Percentiles rank a stretch among this genome's conserved stretches.
These are phyloP conservation scores for Macadamia integrifolia DNA, from an alignment of 164 flowering plant species.

Conservation along the genomic window DNA sequence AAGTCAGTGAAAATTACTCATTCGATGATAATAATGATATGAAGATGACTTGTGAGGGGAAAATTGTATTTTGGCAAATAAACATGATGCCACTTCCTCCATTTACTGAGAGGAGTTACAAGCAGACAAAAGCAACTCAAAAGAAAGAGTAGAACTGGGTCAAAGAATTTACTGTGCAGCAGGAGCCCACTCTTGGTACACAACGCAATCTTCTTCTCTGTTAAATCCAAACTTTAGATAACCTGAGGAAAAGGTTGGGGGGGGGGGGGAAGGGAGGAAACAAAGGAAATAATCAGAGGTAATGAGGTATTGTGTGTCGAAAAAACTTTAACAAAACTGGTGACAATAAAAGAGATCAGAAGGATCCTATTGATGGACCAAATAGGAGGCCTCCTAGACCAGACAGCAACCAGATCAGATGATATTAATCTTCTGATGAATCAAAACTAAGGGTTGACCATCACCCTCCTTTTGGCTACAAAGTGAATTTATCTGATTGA, in stretches of 20 bases:
- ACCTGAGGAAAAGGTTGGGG: conserved; percentile 32
- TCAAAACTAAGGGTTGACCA: no score
- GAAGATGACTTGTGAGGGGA: neutral
- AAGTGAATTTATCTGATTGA: no score
- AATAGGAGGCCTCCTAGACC: neutral
- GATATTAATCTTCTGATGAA: neutral
- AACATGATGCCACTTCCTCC: neutral
- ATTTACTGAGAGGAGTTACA: neutral
- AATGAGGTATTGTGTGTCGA: neutral
- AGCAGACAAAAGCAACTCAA: conserved; percentile 2
- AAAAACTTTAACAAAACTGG: neutral
- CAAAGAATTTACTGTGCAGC: conserved; percentile 76
- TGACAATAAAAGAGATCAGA: neutral
- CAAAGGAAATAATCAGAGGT: neutral
- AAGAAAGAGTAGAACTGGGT: neutral
- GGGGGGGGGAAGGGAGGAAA: neutral
- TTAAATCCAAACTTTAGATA: conserved; percentile 87
- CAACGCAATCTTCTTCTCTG: conserved; percentile 68
- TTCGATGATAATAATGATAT: neutral
- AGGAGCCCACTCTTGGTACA: conserved; percentile 98
- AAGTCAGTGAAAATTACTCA: neutral
- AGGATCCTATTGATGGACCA: neutral
- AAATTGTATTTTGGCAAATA: neutral
- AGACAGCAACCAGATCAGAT: neutral
- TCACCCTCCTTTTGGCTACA: no score